A percentile compares a stretch with the other conserved stretches of the same genome.
These are phyloP conservation scores for Lodderomyces parapsilosis DNA, from an alignment of 1,139 yeast species.

Conservation along the genomic window DNA sequence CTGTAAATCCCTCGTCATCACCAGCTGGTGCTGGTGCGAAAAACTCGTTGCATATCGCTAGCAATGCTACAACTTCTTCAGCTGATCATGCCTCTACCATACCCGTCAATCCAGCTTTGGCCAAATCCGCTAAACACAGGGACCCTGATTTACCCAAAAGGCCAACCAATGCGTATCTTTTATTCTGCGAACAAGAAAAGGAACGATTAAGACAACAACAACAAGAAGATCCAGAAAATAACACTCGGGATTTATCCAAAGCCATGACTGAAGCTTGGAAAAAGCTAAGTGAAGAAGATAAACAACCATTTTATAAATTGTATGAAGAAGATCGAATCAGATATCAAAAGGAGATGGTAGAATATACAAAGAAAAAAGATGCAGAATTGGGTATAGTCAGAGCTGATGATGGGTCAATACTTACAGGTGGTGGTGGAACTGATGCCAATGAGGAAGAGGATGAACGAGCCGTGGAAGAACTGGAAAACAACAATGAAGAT, in stretches of 20 bases:
- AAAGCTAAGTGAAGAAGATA: slow-evolving; percentile 62
- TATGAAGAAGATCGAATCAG: slow-evolving; percentile 80
- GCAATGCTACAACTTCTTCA: slow-evolving; percentile 6
- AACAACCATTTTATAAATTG: slow-evolving; percentile 71
- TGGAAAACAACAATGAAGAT: slow-evolving; percentile 16
- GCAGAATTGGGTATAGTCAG: slow-evolving; percentile 27
- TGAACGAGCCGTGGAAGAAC: too few relatives aligned
- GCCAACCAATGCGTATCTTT: slow-evolving; percentile 85
- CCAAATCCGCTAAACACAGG: slow-evolving; percentile 37
- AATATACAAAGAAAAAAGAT: slow-evolving; percentile 47
- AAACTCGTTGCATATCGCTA: not conserved
- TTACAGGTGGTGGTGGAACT: too few relatives aligned
- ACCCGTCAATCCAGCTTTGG: not conserved
- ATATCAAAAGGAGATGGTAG: slow-evolving; percentile 71
- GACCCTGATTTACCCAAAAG: slow-evolving; percentile 86
- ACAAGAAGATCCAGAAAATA: slow-evolving; percentile 44
- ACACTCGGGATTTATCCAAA: slow-evolving; percentile 63
- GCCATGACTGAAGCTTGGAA: slow-evolving; percentile 90
- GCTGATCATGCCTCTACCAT: slow-evolving; percentile 6
- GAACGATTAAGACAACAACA: slow-evolving; percentile 55
- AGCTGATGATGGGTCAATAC: slow-evolving; percentile 17
- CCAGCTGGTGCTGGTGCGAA: not conserved
- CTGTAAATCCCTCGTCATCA: not conserved
- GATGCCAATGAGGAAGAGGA: slow-evolving; percentile 12
- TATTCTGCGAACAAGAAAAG: slow-evolving; percentile 84